Percentiles rank a stretch among this genome's conserved stretches.
Conservation (phyloP, 768 basidiomycete species). For the Boletus tylopilopsis region DNA sequence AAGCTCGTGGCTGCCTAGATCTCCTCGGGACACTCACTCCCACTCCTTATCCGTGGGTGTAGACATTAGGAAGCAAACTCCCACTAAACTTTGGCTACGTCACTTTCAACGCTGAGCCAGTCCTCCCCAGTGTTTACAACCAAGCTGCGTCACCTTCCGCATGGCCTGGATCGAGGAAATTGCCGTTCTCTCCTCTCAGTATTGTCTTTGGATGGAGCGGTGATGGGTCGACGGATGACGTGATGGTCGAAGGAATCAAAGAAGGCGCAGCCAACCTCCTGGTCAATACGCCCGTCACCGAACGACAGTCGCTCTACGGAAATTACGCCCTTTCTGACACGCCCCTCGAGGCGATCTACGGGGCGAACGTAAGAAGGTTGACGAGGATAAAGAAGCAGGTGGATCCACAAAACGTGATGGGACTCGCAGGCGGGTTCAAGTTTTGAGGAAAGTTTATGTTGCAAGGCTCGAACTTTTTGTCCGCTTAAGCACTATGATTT, state of each 20-base stretch:
- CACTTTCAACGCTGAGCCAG: slow-evolving; percentile 49
- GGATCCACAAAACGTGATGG: slow-evolving; percentile 63
- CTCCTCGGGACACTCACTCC: background rate
- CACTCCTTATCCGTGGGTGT: slow-evolving; percentile 17
- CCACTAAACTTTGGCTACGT: slow-evolving; percentile 36
- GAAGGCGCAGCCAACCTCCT: slow-evolving; percentile 39
- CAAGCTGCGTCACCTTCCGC: slow-evolving; percentile 40
- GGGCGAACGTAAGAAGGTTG: slow-evolving; percentile 42
- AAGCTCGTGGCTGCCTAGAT: slow-evolving; percentile 1
- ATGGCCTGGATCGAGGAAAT: slow-evolving; percentile 42
- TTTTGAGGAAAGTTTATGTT: slow-evolving; percentile 26
- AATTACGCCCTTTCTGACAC: slow-evolving; percentile 60
- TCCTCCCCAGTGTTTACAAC: slow-evolving; percentile 40
- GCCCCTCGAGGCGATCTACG: slow-evolving; percentile 48
- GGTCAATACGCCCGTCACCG: slow-evolving; percentile 41
- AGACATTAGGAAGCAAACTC: slow-evolving; percentile 41
- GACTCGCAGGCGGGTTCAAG: slow-evolving; percentile 65
- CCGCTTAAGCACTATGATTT: background rate
- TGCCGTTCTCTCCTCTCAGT: slow-evolving; percentile 42
- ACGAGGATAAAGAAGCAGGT: slow-evolving; percentile 38
- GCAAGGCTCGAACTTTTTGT: slow-evolving; percentile 9
- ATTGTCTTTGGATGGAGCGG: slow-evolving; percentile 44
- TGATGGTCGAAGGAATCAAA: slow-evolving; percentile 38
- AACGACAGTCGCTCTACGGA: slow-evolving; percentile 44
- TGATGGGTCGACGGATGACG: slow-evolving; percentile 34